Evolutionary conservation across 2,329 filamentous ascomycete species (phyloP), one percentile per base, ranked within the genome.

Genomic region (Ilyonectria robusta): DNA sequence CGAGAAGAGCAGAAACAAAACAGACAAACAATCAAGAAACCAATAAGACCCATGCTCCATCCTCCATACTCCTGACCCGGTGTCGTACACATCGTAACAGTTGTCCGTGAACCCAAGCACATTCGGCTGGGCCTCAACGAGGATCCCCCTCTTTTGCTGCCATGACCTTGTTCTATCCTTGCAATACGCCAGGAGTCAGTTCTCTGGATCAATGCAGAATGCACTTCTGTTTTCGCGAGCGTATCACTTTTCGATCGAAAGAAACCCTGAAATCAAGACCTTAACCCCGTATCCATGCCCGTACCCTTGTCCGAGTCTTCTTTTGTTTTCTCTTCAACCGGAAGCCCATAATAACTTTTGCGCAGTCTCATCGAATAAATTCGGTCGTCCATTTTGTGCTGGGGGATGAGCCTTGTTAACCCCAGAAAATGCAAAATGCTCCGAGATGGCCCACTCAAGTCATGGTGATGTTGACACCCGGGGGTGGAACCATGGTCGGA

Each of bases 401-500:
- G 23, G 10, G 46, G 26, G 33, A 35, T 50, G 21, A 21, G 6
- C 29, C 50, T 60, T n/a, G 40, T 19, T 55, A 15, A 23, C 53
- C 23, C 33, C 54, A 35, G 29, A 46, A 17, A 57, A 35, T 35
- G n/a, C 6, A 46, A 17, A 57, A 35, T 35, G n/a, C 6, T 35
- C n/a, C 1, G 33, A 26, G n/a, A 37, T 9, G 29, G 35, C 35
- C 33, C 48, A 37, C 29, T 73, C 62, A 79, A 65, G 74, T 71
- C 74, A 80, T 78, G 53, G 80, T 81, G 76, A 86, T 82, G 70
- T 83, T 83, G 76, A 85, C 83, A 31, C 84, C 83, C 1, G 85
- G 83, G 26, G 85, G 84, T 7, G 84, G 79, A 33, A 86, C 76
- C 70, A 84, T 78, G 6, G 83, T 84, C 2, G 87, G 87, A 67